phyloP scores from a whole-genome alignment of 129 eudicot species.

The Gnaphalium uliginosum region DNA sequence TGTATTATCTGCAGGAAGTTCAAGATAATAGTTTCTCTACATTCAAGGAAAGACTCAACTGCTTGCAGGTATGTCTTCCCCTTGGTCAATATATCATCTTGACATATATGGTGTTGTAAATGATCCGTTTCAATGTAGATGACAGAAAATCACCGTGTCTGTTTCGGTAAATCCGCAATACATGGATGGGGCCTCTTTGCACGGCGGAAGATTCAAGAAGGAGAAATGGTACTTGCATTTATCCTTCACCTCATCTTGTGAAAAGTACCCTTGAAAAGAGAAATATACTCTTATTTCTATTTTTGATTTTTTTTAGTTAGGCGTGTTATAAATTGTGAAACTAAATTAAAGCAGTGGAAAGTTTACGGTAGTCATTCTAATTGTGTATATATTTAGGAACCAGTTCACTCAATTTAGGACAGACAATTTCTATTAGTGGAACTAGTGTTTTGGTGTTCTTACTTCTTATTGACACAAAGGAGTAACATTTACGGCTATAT shows the following conservation, averaged over 20 bases:
- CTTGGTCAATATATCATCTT: neutral
- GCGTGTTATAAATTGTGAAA: neutral
- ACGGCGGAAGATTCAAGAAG: conserved; percentile 73
- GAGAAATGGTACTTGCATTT: conserved; percentile 66
- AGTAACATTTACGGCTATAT: neutral
- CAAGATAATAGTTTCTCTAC: conserved; percentile 51
- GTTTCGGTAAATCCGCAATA: conserved; percentile 89
- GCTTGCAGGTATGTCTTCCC: conserved; percentile 52
- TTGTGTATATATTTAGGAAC: neutral
- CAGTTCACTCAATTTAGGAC: neutral
- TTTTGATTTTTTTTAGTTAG: neutral
- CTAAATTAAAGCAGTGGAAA: neutral
- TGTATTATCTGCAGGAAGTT: conserved; percentile 38
- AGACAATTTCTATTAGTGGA: neutral
- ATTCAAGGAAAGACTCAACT: conserved; percentile 54
- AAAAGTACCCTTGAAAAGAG: neutral
- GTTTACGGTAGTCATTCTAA: neutral
- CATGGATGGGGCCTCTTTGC: conserved; percentile 99
- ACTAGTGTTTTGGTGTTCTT: conserved; percentile 4
- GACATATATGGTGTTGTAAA: conserved; percentile 9
- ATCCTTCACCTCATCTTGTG: neutral
- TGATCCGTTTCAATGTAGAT: conserved; percentile 44
- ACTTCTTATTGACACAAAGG: neutral
- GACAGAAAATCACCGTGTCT: conserved; percentile 64
- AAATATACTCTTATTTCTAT: neutral